Conservation (phyloP, 208 protist genomes). For the Acanthamoeba castellanii region DNA sequence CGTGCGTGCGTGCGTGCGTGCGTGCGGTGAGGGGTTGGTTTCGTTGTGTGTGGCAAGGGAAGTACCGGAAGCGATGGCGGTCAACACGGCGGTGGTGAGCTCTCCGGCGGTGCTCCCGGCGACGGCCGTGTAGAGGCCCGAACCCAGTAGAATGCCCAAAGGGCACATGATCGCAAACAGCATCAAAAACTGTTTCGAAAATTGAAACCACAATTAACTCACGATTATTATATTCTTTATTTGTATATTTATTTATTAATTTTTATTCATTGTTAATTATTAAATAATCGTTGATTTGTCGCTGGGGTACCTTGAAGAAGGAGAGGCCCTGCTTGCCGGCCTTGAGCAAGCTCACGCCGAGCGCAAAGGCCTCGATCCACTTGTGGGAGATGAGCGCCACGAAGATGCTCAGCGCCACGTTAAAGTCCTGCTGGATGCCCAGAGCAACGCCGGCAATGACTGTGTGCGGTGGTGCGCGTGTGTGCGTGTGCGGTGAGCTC, state of each 20-base stretch:
- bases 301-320: constrained; percentile 50
- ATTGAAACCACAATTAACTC: neutral
- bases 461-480: neutral
- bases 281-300: neutral
- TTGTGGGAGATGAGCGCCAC: constrained; percentile 58
- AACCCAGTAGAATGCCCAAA: constrained; percentile 3
- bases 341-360: neutral
- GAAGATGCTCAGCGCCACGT: constrained; percentile 46
- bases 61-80: constrained; percentile 4
- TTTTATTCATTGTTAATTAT: too few relatives aligned
- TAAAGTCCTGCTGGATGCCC: constrained; percentile 40
- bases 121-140: neutral
- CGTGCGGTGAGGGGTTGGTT: too few relatives aligned
- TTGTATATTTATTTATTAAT: too few relatives aligned
- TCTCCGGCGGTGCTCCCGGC: constrained; percentile 9
- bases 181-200: neutral
- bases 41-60: neutral
- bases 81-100: constrained; percentile 44
- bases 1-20: too few relatives aligned
- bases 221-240: too few relatives aligned
- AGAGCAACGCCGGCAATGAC: constrained; percentile 18
- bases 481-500: neutral
- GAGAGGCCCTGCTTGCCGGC: constrained; percentile 5
- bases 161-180: constrained; percentile 40
- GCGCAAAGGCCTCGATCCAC: constrained; percentile 48